Conservation (phyloP, 345 rosid genomes). For the Hirschfeldia incana region DNA sequence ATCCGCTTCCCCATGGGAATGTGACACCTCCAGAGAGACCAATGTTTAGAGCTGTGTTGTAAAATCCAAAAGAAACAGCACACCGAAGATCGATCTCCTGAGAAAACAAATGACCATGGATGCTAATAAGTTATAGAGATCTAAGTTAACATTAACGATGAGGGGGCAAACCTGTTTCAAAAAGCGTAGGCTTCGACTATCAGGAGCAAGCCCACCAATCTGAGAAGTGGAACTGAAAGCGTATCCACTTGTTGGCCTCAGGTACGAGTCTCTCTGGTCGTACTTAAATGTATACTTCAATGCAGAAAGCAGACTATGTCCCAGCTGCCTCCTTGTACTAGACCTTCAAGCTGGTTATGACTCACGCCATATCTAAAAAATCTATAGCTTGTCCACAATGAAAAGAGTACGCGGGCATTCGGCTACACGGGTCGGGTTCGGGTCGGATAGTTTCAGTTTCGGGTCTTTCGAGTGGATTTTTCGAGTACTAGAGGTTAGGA, state of each 20-base stretch:
- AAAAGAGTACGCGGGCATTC: no score
- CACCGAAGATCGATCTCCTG: conserved; percentile 82
- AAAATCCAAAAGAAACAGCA: conserved; percentile 81
- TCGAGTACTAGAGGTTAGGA: no score
- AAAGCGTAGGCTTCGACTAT: conserved; percentile 75
- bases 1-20: conserved; percentile 79
- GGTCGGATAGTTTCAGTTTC: no score
- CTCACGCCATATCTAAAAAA: no score
- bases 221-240: conserved; percentile 77
- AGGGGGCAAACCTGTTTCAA: conserved; percentile 52
- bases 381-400: no score
- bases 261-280: conserved; percentile 72
- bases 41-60: conserved; percentile 66
- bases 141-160: neutral
- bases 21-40: conserved; percentile 76
- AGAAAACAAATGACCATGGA: neutral
- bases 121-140: neutral
- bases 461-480: no score
- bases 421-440: no score
- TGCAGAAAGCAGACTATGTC: conserved; percentile 76
- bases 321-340: conserved; percentile 93
- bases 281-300: conserved; percentile 71
- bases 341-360: no score
- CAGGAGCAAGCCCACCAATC: conserved; percentile 90
- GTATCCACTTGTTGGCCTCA: conserved; percentile 87